Percentiles rank a stretch among this genome's conserved stretches.
Evolutionary conservation across 352 stramenopile species (phyloP).

Genomic region (Vaucheria bursata): DNA sequence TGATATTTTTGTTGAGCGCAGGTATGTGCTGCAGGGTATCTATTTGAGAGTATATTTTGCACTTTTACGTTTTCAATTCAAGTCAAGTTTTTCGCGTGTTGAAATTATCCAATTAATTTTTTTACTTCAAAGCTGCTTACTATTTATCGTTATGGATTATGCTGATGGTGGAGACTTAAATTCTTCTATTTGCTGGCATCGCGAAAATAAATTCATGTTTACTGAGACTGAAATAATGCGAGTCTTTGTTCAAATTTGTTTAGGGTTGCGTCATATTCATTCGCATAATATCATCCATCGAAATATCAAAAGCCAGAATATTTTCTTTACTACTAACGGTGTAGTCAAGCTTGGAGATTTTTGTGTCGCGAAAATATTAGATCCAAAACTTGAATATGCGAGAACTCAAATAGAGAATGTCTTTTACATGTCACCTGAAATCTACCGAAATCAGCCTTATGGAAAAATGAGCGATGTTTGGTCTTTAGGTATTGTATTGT

Average conservation of each 20-base stretch:
- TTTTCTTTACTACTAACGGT: constrained; percentile 51
- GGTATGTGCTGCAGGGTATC: too few relatives aligned
- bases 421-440: constrained; percentile 55
- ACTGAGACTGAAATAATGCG: constrained; percentile 49
- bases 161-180: constrained; percentile 53
- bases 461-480: constrained; percentile 55
- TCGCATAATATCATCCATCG: constrained; percentile 52
- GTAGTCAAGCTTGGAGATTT: constrained; percentile 55
- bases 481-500: constrained; percentile 56
- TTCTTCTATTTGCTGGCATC: constrained; percentile 22
- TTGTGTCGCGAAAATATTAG: constrained; percentile 50
- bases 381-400: not conserved
- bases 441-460: constrained; percentile 54
- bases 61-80: too few relatives aligned
- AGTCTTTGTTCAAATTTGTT: constrained; percentile 52
- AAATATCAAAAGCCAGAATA: constrained; percentile 44
- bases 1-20: too few relatives aligned
- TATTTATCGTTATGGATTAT: constrained; percentile 57
- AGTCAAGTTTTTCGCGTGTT: too few relatives aligned
- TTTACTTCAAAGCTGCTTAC: not conserved
- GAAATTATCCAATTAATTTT: too few relatives aligned
- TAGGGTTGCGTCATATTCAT: constrained; percentile 53
- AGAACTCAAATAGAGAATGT: constrained; percentile 48
- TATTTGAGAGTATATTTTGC: too few relatives aligned
- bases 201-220: constrained; percentile 13